These are phyloP conservation scores for Blastomyces percursus DNA, from an alignment of 2,329 filamentous ascomycete species.

Conservation along the genomic window DNA sequence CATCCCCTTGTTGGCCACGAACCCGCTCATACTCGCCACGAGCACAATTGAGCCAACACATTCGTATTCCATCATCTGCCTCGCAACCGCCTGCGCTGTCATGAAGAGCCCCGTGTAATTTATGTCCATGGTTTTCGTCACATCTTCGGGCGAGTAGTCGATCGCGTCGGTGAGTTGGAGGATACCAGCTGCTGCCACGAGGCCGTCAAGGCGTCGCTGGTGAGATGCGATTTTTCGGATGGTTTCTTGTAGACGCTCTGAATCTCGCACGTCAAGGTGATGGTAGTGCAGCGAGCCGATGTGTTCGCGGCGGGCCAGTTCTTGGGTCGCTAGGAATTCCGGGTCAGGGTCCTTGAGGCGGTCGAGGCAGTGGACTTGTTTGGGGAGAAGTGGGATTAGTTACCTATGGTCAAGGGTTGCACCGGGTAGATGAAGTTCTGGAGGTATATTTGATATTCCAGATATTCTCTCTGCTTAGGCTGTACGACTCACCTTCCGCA, in stretches of 20 bases:
- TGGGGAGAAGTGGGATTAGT: neutral
- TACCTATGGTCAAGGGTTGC: neutral
- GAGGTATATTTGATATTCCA: neutral
- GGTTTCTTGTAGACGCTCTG: constrained; percentile 25
- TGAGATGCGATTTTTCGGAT: constrained; percentile 27
- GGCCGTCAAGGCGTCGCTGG: constrained; percentile 28
- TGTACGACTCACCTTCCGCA: constrained; percentile 27
- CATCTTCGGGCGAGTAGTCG: constrained; percentile 29
- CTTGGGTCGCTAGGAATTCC: constrained; percentile 32
- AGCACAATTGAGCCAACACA: constrained; percentile 39
- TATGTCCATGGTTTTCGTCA: constrained; percentile 35
- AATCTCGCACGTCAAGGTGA: constrained; percentile 37
- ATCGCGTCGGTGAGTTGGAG: constrained; percentile 32
- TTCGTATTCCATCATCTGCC: constrained; percentile 39
- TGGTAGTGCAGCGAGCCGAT: constrained; percentile 35
- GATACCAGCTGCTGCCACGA: constrained; percentile 33
- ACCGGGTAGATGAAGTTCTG: too few relatives aligned
- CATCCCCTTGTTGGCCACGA: constrained; percentile 39
- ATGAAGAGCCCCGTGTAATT: constrained; percentile 42
- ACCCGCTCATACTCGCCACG: constrained; percentile 41
- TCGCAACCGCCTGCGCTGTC: constrained; percentile 36
- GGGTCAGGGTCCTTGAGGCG: constrained; percentile 31
- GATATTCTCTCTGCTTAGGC: neutral
- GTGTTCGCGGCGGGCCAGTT: constrained; percentile 26
- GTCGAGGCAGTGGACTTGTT: constrained; percentile 39